A percentile compares a stretch with the other conserved stretches of the same genome.
phyloP scores from a whole-genome alignment of 106 monocot species.

The Chionographis japonica region DNA sequence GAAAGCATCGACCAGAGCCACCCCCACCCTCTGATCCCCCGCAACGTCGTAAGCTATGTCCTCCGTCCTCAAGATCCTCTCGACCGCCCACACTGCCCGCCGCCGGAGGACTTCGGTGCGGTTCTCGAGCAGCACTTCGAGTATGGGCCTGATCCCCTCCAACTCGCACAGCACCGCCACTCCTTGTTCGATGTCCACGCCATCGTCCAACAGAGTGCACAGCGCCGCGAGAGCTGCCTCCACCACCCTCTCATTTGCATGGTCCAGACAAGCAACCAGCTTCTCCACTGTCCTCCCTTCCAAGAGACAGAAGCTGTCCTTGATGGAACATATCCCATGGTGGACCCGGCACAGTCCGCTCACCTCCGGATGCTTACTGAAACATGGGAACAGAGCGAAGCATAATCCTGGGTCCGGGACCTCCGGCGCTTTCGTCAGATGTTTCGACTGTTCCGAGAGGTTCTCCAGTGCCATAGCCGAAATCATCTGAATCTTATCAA shows the following conservation, averaged over 20 bases:
- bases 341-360: slow-evolving; percentile 59
- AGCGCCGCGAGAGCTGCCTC: slow-evolving; percentile 72
- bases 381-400: slow-evolving; percentile 39
- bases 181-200: slow-evolving; percentile 62
- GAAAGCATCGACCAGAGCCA: slow-evolving; percentile 88
- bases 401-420: slow-evolving; percentile 31
- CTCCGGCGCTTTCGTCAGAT: slow-evolving; percentile 35
- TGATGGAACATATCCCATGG: slow-evolving; percentile 65
- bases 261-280: slow-evolving; percentile 77
- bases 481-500: slow-evolving; percentile 66
- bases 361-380: slow-evolving; percentile 23
- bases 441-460: slow-evolving; percentile 67
- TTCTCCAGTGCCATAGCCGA: slow-evolving; percentile 79
- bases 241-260: slow-evolving; percentile 67
- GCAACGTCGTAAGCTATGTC: slow-evolving; percentile 74
- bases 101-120: slow-evolving; percentile 54
- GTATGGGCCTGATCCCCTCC: slow-evolving; percentile 63
- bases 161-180: slow-evolving; percentile 58
- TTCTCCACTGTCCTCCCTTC: slow-evolving; percentile 72
- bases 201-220: slow-evolving; percentile 67
- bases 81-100: slow-evolving; percentile 83
- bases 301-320: slow-evolving; percentile 76
- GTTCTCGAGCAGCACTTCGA: slow-evolving; percentile 60
- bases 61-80: slow-evolving; percentile 83
- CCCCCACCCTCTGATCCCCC: slow-evolving; percentile 60